Conservation (phyloP, 495 filamentous ascomycete genomes). For the Penicillium taxi region DNA sequence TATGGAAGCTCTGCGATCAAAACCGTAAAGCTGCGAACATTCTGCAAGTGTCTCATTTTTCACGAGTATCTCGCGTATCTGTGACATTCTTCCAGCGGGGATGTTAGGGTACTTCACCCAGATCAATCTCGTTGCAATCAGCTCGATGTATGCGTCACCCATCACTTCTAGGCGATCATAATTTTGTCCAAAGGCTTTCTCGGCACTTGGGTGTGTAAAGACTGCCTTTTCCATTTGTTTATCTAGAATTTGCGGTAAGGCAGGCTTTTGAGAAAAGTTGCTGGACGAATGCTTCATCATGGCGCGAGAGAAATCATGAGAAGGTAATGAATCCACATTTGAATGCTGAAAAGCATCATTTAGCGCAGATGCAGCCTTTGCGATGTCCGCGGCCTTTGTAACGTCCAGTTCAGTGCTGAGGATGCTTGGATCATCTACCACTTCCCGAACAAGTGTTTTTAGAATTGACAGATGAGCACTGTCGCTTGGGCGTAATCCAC, state of each 20-base stretch:
- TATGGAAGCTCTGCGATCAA: conserved; percentile 52
- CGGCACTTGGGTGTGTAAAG: conserved; percentile 58
- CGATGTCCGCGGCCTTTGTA: conserved; percentile 19
- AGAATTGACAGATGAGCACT: conserved; percentile 9
- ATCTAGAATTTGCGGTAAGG: conserved; percentile 52
- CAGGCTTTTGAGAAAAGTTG: conserved; percentile 24
- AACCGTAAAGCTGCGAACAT: conserved; percentile 58
- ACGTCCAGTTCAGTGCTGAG: conserved; percentile 14
- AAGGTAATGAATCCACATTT: conserved; percentile 3
- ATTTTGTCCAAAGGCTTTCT: conserved; percentile 22
- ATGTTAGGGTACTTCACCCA: conserved; percentile 53
- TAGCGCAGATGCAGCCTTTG: conserved; percentile 17
- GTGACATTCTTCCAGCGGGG: conserved; percentile 51
- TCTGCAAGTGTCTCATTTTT: conserved; percentile 68
- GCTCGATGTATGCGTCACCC: conserved; percentile 66
- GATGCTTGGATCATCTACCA: conserved; percentile 10
- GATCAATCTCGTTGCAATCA: conserved; percentile 58
- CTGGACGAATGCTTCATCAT: not conserved
- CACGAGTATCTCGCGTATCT: conserved; percentile 60
- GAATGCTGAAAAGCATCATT: conserved; percentile 12
- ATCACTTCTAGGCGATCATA: conserved; percentile 72
- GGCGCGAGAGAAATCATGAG: not conserved
- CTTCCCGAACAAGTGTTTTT: conserved; percentile 13
- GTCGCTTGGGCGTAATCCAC: not conserved
- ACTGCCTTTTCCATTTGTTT: conserved; percentile 48